Conservation (phyloP, 208 protist species). For the Wallacemonas sp. region DNA sequence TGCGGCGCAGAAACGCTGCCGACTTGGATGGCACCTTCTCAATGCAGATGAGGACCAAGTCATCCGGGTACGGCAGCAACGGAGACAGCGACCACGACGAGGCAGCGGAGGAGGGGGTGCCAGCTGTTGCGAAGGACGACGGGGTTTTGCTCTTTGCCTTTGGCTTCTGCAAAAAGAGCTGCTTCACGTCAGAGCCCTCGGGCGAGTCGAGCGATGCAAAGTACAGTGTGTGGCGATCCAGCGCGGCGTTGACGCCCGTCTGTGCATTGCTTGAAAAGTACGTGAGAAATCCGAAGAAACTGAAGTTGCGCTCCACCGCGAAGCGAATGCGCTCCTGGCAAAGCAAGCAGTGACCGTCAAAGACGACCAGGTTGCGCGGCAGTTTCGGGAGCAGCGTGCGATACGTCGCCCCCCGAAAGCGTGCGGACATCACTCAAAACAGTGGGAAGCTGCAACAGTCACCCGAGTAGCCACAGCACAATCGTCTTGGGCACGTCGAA, state of each 20-base stretch:
- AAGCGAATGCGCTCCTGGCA: conserved; percentile 72
- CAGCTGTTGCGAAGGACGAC: neutral
- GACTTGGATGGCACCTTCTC: conserved; percentile 70
- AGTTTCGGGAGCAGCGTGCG: conserved; percentile 50
- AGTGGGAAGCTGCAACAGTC: too few species aligned
- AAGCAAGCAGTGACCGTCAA: conserved; percentile 80
- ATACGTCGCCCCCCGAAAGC: conserved; percentile 46
- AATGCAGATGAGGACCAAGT: conserved; percentile 63
- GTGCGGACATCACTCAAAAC: conserved; percentile 23
- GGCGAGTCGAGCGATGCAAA: conserved; percentile 62
- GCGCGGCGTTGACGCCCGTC: conserved; percentile 23
- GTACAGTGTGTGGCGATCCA: conserved; percentile 64
- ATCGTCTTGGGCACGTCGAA: too few species aligned
- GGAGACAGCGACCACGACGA: neutral
- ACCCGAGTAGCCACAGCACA: too few species aligned
- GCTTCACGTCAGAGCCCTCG: conserved; percentile 52
- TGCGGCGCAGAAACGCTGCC: conserved; percentile 36
- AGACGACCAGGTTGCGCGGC: conserved; percentile 74
- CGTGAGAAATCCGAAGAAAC: conserved; percentile 61
- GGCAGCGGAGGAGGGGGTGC: neutral
- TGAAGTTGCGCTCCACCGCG: conserved; percentile 86
- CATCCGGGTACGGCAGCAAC: conserved; percentile 26
- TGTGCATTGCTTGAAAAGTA: conserved; percentile 31
- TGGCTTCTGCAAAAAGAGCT: conserved; percentile 36
- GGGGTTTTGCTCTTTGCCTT: neutral